Base-by-base conservation (phyloP, 202 grass and related monocot genomes). In the Zizania palustris region DNA sequence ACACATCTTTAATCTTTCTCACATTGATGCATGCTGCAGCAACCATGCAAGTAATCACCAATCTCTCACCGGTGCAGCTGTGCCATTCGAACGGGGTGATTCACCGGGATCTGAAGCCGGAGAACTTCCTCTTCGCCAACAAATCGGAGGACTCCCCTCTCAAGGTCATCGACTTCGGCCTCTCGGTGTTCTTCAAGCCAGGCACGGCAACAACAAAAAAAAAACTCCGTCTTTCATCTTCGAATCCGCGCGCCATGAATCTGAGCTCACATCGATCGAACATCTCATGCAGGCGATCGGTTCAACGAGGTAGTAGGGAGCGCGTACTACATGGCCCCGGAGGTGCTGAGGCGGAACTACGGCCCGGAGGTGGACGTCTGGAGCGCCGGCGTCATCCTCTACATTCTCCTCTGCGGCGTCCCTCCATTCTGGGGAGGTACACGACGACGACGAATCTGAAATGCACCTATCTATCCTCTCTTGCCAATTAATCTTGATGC, bases 301-400 rank as follows among this genome's bases (percentile, higher is more conserved):
- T 97, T 97, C 83, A 90, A 54, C 14, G 90, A 97, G 87, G 85
- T 93, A 44, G 93, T 97, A 37, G 93, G 93, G 10, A 93, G 90
- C 69, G 90, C 90, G 0, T 97, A 97, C 67, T 97, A 97, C 85
- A 97, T 97, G 93, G 93, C 93, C 1, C 93, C 93, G 0, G 93
- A 97, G 79, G 90, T 97, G 6, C 83, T 97, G 1, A 88, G 80
- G 77, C 73, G 87, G 35, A 84, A 43, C 78, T 97, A 97, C 59
- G 93, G 93, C 0, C 93, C 28, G 28, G 28, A 28, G 28, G 28
- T 28, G n/a, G 88, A 97, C 82, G 76, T 97, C 4, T 97, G 93
- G 93, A 97, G 93, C 72, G 90, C 90, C 15, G 93, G 93, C 9
- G 90, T 97, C 38, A 97, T 97, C 72, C 90, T 97, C 65, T 97